A percentile compares a stretch with the other conserved stretches of the same genome.
phyloP scores from a whole-genome alignment of 306 rosid genomes.

The Quercus wislizeni region DNA sequence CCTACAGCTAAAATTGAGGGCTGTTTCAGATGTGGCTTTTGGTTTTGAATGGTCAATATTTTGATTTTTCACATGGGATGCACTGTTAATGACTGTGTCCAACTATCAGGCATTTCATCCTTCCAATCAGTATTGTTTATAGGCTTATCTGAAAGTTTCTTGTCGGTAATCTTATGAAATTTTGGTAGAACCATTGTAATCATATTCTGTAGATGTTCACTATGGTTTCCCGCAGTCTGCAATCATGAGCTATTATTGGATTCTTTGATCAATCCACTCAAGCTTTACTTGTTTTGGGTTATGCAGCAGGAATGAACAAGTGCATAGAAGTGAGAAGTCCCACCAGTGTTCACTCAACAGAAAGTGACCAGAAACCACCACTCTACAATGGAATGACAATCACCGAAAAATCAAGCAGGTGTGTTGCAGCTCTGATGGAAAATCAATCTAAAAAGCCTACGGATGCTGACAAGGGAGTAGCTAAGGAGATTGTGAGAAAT shows the following conservation, averaged over 20 bases:
- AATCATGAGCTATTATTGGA: background rate
- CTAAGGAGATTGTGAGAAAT: constrained; percentile 36
- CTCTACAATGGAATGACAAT: background rate
- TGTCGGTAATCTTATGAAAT: background rate
- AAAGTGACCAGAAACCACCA: constrained; percentile 25
- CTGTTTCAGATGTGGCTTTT: background rate
- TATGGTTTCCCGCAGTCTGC: background rate
- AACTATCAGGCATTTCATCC: background rate
- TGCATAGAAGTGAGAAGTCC: constrained; percentile 37
- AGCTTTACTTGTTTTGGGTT: background rate
- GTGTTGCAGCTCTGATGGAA: background rate
- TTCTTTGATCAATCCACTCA: background rate
- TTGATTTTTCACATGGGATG: background rate
- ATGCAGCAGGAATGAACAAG: constrained; percentile 15
- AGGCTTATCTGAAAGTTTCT: background rate
- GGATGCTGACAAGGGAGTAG: constrained; percentile 1
- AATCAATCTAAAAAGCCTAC: constrained; percentile 6
- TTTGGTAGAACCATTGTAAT: too few relatives aligned
- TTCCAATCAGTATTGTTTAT: background rate
- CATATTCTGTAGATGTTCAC: background rate
- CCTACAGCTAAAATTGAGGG: background rate
- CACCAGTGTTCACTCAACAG: constrained; percentile 8
- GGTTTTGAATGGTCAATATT: background rate
- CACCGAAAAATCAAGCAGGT: constrained; percentile 5
- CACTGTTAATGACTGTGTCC: background rate